A percentile compares a stretch with the other conserved stretches of the same genome.
These are phyloP conservation scores for Melaleuca alternifolia DNA, from an alignment of 345 rosid species.

Conservation along the genomic window DNA sequence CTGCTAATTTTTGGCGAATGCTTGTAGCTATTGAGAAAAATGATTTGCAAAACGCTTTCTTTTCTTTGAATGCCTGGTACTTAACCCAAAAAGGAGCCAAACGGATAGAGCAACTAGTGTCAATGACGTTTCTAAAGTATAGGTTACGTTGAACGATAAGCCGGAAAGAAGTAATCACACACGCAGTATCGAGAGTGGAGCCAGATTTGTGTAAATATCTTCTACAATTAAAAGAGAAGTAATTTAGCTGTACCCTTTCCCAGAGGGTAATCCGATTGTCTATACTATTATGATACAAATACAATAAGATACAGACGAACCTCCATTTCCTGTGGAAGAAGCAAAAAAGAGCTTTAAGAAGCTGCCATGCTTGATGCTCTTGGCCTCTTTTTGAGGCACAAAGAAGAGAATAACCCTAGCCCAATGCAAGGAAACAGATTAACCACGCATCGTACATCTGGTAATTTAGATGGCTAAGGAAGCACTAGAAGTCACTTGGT, in stretches of 20 bases:
- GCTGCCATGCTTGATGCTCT: not conserved
- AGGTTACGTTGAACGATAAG: not conserved
- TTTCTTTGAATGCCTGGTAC: not conserved
- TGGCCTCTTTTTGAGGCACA: not conserved
- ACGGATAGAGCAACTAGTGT: not conserved
- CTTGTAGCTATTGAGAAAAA: not conserved
- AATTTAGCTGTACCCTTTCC: not conserved
- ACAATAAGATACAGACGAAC: not conserved
- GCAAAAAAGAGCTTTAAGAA: not conserved
- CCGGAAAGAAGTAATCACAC: not conserved
- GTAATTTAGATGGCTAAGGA: not conserved
- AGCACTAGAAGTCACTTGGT: not conserved
- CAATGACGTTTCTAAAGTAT: not conserved
- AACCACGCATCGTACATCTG: not conserved
- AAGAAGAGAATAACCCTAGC: not conserved
- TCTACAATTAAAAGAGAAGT: not conserved
- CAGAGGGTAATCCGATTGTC: not conserved
- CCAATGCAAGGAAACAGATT: not conserved
- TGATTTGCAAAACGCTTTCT: not conserved
- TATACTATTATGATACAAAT: not conserved
- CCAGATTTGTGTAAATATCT: not conserved
- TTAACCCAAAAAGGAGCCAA: not conserved
- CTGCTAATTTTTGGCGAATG: not conserved
- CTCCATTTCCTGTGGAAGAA: not conserved
- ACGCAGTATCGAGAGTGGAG: not conserved